A percentile compares a stretch with the other conserved stretches of the same genome.
Evolutionary conservation across 257 asterid species (phyloP).

Genomic region (Ocimum tenuiflorum): DNA sequence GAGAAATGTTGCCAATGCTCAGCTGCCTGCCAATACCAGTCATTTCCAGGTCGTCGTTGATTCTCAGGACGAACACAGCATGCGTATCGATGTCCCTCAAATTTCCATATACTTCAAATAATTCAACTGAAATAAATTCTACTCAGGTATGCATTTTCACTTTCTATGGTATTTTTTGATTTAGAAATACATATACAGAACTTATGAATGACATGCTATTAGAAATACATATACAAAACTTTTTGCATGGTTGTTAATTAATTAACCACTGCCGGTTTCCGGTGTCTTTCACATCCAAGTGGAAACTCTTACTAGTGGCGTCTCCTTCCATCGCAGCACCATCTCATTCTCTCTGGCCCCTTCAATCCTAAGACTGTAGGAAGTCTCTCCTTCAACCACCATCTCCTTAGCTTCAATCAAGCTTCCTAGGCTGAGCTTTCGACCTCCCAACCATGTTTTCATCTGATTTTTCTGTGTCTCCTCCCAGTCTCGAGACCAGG

Average conservation of each 20-base stretch:
- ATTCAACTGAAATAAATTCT: neutral
- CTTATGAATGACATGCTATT: neutral
- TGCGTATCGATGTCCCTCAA: conserved; percentile 74
- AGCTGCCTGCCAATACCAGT: conserved; percentile 49
- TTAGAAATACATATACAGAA: too few species aligned
- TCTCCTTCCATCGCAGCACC: conserved; percentile 57
- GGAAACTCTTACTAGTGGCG: conserved; percentile 55
- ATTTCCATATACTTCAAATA: conserved; percentile 49
- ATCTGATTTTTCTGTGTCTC: conserved; percentile 12
- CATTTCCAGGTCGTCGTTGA: conserved; percentile 76
- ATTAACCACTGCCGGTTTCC: neutral
- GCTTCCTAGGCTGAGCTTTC: conserved; percentile 39
- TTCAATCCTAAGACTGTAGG: conserved; percentile 30
- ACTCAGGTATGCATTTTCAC: too few species aligned
- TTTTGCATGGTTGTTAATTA: neutral
- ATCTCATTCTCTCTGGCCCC: conserved; percentile 36
- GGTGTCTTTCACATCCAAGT: conserved; percentile 44
- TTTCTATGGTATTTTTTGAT: too few species aligned
- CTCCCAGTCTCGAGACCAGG: conserved; percentile 46
- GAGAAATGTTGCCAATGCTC: conserved; percentile 63
- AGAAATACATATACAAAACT: neutral
- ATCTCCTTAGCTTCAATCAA: conserved; percentile 49
- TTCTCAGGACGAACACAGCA: conserved; percentile 74
- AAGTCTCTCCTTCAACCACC: conserved; percentile 36
- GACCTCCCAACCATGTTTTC: conserved; percentile 18